Evolutionary conservation across 2,329 filamentous ascomycete genomes (phyloP), one percentile per base, ranked within the genome.

Genomic region (Pseudonectria foliicola): DNA sequence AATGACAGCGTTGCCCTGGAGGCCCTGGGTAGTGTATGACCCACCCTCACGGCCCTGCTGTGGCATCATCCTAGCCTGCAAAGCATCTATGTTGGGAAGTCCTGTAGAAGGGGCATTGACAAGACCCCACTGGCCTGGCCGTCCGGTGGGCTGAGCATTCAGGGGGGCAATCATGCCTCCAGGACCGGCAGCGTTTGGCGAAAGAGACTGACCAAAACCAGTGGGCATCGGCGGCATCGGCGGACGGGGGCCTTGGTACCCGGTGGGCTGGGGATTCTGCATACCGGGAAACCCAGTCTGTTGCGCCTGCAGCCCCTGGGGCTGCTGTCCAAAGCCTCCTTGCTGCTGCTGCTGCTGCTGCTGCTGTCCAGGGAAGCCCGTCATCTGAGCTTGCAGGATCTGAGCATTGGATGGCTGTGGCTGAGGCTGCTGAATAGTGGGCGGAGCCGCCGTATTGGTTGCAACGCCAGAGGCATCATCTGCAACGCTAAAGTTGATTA

Each of bases 1-100:
- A 53, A 98, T 90, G 7, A 87, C 90, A 1, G 92, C 92, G 63
- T 94, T 96, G 34, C 92, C 92, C 44, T 87, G 81, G 8, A 98
- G 72, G 5, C 90, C 90, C 39, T 82, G 78, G 2, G 89, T 90
- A 7, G 86, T 94, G 52, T 85, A 96, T 13, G 69, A 73, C 16
- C 83, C 84, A 42, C 80, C 75, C 61, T 96, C 92, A 25, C 92
- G 83, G 29, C 92, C 92, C 49, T 85, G 79, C 56, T 98, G 90
- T 14, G 92, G 92, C 90, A 98, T 96, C 80, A 98, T 92, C 43
- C 88, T 85, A 38, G 87, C 82, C 53, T 94, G 87, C 33, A 98
- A 66, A 14, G 86, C 85, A 56, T 95, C 88, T 33, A 98, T 93
- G 50, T 95, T 95, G 2, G 92, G 92, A 43, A 98, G 65, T 2